Evolutionary conservation across 257 asterid genomes (phyloP).

Genomic region (Solanum boliviense): DNA sequence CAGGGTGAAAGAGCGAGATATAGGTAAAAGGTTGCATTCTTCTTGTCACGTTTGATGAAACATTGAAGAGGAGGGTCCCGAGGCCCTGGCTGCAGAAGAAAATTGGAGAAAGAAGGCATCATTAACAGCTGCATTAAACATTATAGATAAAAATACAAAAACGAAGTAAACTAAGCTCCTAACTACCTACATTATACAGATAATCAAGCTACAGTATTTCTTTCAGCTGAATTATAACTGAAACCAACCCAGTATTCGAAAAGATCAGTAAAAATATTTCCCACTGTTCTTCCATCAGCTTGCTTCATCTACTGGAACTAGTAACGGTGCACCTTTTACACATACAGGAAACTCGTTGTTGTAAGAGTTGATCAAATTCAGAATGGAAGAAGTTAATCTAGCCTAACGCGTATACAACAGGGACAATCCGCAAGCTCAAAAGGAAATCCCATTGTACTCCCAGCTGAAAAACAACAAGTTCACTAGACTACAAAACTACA

Average conservation of each 20-base stretch:
- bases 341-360: background rate
- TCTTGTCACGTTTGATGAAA: slow-evolving; percentile 90
- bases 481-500: background rate
- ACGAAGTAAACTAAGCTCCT: background rate
- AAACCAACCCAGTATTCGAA: background rate
- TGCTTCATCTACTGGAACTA: background rate
- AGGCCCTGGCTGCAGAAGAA: slow-evolving; percentile 77
- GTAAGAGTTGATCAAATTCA: background rate
- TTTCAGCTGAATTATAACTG: background rate
- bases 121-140: background rate
- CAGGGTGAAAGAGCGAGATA: slow-evolving; percentile 81
- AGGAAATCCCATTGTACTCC: background rate
- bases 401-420: background rate
- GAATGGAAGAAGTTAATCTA: background rate
- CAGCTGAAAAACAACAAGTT: background rate
- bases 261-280: background rate
- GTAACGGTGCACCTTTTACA: background rate
- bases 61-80: slow-evolving; percentile 71
- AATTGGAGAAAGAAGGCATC: background rate
- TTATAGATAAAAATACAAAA: background rate
- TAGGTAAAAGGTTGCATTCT: slow-evolving; percentile 61
- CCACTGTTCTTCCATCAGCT: background rate
- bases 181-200: background rate
- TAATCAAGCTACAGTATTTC: background rate
- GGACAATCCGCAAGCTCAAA: background rate